Conservation (phyloP, 345 rosid genomes). For the Tarenaya hassleriana region DNA sequence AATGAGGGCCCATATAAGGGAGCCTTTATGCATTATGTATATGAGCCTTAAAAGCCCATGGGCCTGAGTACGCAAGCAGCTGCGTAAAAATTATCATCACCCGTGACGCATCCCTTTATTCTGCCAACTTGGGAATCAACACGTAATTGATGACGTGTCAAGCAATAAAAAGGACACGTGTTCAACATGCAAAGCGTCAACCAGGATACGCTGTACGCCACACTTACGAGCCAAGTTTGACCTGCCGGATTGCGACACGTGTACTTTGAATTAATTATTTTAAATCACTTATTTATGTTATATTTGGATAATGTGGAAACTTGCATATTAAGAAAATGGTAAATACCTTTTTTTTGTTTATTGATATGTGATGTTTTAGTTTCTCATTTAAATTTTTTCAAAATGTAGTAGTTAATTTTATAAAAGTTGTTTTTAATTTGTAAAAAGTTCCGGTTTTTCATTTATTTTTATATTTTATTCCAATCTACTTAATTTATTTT, state of each 20-base stretch:
- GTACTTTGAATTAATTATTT: neutral
- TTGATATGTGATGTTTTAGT: too few species aligned
- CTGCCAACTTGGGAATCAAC: neutral
- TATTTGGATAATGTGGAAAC: too few species aligned
- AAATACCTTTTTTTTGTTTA: too few species aligned
- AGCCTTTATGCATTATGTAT: too few species aligned
- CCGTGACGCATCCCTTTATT: neutral
- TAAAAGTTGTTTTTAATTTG: too few species aligned
- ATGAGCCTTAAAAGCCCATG: slow-evolving; percentile 2
- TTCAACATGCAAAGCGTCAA: slow-evolving; percentile 4
- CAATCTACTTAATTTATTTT: too few species aligned
- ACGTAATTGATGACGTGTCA: neutral
- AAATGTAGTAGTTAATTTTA: too few species aligned
- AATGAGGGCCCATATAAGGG: neutral
- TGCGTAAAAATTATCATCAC: slow-evolving; percentile 11
- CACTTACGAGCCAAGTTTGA: neutral
- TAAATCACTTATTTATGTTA: too few species aligned
- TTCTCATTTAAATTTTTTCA: too few species aligned
- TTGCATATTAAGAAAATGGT: too few species aligned
- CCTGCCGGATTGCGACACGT: neutral
- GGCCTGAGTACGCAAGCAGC: slow-evolving; percentile 9
- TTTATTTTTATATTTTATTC: too few species aligned
- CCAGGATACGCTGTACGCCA: neutral
- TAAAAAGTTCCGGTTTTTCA: too few species aligned
- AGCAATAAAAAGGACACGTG: slow-evolving; percentile 7